Conservation (phyloP, 148 eudicot species). For the Hydrangea macrophylla region DNA sequence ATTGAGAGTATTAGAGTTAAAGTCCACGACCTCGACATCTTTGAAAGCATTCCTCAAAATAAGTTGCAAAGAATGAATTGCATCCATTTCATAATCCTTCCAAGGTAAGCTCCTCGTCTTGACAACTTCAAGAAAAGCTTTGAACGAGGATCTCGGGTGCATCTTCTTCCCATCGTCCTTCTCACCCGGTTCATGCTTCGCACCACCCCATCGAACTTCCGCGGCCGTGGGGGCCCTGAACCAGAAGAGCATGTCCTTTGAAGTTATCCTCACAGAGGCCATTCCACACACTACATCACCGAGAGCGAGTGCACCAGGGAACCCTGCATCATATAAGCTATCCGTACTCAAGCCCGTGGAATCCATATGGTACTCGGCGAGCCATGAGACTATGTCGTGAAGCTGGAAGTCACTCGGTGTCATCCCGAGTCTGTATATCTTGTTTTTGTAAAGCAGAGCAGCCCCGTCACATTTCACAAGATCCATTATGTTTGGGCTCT, state of each 20-base stretch:
- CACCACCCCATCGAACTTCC: slow-evolving; percentile 91
- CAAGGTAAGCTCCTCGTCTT: slow-evolving; percentile 81
- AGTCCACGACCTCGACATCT: slow-evolving; percentile 41
- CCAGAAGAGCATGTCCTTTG: slow-evolving; percentile 83
- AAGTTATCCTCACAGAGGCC: slow-evolving; percentile 72
- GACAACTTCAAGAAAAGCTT: slow-evolving; percentile 89
- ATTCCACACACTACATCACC: slow-evolving; percentile 85
- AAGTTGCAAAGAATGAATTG: slow-evolving; percentile 90
- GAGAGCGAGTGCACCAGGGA: slow-evolving; percentile 69
- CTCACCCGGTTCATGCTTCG: slow-evolving; percentile 67
- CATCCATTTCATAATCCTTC: slow-evolving; percentile 97
- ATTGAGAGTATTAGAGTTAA: slow-evolving; percentile 44
- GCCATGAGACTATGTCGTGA: slow-evolving; percentile 69
- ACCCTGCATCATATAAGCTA: slow-evolving; percentile 88
- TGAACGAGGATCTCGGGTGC: slow-evolving; percentile 94
- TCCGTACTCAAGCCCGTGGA: slow-evolving; percentile 95
- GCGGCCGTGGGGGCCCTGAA: slow-evolving; percentile 87
- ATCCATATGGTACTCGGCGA: slow-evolving; percentile 66
- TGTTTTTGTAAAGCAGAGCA: slow-evolving; percentile 58
- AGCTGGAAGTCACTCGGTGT: slow-evolving; percentile 70
- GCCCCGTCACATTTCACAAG: slow-evolving; percentile 98
- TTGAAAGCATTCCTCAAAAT: slow-evolving; percentile 76
- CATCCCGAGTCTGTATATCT: slow-evolving; percentile 53
- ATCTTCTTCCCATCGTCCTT: slow-evolving; percentile 74
- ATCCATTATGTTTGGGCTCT: slow-evolving; percentile 86